Percentiles rank a stretch among this genome's conserved stretches.
Evolutionary conservation across 345 rosid species (phyloP).

Genomic region (Eucalyptus tenuipes): DNA sequence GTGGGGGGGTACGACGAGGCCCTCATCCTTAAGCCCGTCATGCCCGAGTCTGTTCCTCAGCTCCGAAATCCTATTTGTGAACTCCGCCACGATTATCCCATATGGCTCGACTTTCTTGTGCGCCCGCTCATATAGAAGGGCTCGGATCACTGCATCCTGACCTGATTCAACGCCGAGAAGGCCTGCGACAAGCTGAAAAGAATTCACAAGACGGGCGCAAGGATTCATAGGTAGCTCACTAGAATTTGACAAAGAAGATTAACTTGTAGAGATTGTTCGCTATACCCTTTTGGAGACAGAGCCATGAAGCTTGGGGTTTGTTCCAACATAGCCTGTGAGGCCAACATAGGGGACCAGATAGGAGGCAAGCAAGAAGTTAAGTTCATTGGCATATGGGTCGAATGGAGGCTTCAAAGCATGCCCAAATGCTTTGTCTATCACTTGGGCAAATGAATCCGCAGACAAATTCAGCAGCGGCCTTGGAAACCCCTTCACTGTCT

Average conservation of each 20-base stretch:
- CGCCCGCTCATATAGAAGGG: slow-evolving; percentile 34
- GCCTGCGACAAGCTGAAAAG: slow-evolving; percentile 55
- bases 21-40: slow-evolving; percentile 39
- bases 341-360: slow-evolving; percentile 75
- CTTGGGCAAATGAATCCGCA: slow-evolving; percentile 32
- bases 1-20: slow-evolving; percentile 14
- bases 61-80: slow-evolving; percentile 16
- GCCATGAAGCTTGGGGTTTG: slow-evolving; percentile 40
- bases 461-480: slow-evolving; percentile 71
- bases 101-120: slow-evolving; percentile 15
- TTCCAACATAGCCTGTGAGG: slow-evolving; percentile 80
- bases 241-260: neutral
- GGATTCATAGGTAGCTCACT: neutral
- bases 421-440: slow-evolving; percentile 46
- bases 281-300: slow-evolving; percentile 40
- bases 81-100: slow-evolving; percentile 19
- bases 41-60: slow-evolving; percentile 23
- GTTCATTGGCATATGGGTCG: slow-evolving; percentile 44
- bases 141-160: slow-evolving; percentile 67
- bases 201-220: neutral
- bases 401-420: slow-evolving; percentile 43
- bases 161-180: slow-evolving; percentile 71
- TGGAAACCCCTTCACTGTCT: slow-evolving; percentile 55
- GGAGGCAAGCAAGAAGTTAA: slow-evolving; percentile 60
- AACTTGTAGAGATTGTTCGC: neutral